Percentiles rank a stretch among this genome's conserved stretches.
phyloP scores from a whole-genome alignment of 176 grass and related monocot genomes.

The Lolium perenne region DNA sequence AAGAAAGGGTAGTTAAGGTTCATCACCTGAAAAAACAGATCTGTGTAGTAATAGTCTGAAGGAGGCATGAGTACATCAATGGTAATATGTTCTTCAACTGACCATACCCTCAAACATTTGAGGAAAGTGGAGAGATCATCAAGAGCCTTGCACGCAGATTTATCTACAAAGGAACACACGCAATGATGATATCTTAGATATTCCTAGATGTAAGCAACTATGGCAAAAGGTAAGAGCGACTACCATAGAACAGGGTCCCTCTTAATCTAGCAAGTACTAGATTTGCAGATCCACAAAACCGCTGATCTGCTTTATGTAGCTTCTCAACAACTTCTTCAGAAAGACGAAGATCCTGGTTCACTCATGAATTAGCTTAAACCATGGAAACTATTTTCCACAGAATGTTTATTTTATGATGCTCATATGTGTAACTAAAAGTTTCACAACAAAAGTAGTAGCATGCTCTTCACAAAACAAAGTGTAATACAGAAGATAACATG shows the following conservation, averaged over 20 bases:
- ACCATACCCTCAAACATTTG: slow-evolving; percentile 83
- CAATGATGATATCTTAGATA: slow-evolving; percentile 1
- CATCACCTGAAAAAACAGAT: slow-evolving; percentile 92
- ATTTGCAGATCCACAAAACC: slow-evolving; percentile 90
- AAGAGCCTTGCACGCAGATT: slow-evolving; percentile 82
- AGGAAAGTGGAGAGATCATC: slow-evolving; percentile 83
- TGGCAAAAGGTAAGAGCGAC: slow-evolving; percentile 34
- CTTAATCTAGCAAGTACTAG: slow-evolving; percentile 93
- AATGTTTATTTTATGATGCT: slow-evolving; percentile 10
- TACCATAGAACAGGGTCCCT: slow-evolving; percentile 85
- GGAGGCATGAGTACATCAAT: slow-evolving; percentile 98
- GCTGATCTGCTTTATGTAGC: slow-evolving; percentile 87
- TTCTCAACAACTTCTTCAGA: slow-evolving; percentile 92
- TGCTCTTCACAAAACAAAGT: not conserved
- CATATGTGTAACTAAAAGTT: slow-evolving; percentile 29
- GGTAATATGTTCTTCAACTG: slow-evolving; percentile 63
- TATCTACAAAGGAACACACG: slow-evolving; percentile 66
- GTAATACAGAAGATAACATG: not conserved
- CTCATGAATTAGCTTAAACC: slow-evolving; percentile 42
- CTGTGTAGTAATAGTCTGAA: slow-evolving; percentile 80
- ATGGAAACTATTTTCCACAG: slow-evolving; percentile 16
- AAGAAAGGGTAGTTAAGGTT: slow-evolving; percentile 2
- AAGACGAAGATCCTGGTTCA: slow-evolving; percentile 75
- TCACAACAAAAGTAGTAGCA: slow-evolving; percentile 1
- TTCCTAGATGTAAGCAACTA: slow-evolving; percentile 31